Conservation (phyloP, 1,284 basidiomycete species). For the Athelia psychrophila region DNA sequence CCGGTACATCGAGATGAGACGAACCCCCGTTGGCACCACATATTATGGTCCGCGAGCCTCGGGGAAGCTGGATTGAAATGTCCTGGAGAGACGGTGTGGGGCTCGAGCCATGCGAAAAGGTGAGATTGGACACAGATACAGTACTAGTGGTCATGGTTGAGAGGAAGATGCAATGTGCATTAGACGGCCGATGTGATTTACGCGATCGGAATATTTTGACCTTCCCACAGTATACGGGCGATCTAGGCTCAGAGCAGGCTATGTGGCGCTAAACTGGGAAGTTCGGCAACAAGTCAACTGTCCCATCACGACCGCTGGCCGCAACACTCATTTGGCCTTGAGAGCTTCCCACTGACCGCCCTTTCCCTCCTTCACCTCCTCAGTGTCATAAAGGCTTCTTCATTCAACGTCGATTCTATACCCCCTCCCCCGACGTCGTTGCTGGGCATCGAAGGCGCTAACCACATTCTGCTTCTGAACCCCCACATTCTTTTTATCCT, state of each 20-base stretch:
- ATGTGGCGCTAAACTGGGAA: too few species aligned
- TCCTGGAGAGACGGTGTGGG: slow-evolving; percentile 53
- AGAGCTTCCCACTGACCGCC: too few species aligned
- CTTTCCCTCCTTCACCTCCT: too few species aligned
- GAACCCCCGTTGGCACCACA: slow-evolving; percentile 90
- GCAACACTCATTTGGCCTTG: too few species aligned
- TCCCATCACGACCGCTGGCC: too few species aligned
- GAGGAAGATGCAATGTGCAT: too few species aligned
- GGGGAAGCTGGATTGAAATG: slow-evolving; percentile 64
- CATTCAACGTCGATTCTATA: background rate
- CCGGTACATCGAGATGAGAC: slow-evolving; percentile 16
- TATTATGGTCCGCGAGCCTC: slow-evolving; percentile 79
- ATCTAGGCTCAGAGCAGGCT: too few species aligned
- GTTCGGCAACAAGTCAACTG: too few species aligned
- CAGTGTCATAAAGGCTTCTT: too few species aligned
- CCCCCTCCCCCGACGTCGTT: background rate
- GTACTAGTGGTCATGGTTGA: slow-evolving; percentile 15
- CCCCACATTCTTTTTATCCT: slow-evolving; percentile 31
- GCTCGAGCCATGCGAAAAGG: slow-evolving; percentile 54
- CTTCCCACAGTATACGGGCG: too few species aligned
- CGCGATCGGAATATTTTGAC: too few species aligned
- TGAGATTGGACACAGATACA: slow-evolving; percentile 58
- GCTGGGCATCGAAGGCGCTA: slow-evolving; percentile 22
- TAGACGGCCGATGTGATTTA: too few species aligned
- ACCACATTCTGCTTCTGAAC: slow-evolving; percentile 22